Percentiles rank a stretch among this genome's conserved stretches.
Conservation (phyloP, 2,329 filamentous ascomycete species). For the Xylariaceae sp. region DNA sequence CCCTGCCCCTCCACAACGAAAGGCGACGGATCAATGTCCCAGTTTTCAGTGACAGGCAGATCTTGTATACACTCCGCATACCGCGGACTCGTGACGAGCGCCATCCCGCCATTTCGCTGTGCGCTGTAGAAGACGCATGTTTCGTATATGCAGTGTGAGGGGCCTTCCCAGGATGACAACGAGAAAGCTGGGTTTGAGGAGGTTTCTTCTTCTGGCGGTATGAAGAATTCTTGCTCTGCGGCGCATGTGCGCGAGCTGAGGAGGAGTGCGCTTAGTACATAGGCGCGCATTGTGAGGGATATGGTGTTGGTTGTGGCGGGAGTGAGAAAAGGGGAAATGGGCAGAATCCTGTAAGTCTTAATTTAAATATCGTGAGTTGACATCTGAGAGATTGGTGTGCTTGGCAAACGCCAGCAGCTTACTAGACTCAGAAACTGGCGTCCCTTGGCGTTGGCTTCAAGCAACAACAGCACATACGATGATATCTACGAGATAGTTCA, state of each 20-base stretch:
- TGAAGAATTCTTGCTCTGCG: background rate
- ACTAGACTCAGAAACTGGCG: too few relatives aligned
- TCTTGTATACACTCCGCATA: conserved; percentile 21
- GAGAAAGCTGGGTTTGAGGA: conserved; percentile 6
- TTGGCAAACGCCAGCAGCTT: too few relatives aligned
- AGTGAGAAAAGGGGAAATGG: too few relatives aligned
- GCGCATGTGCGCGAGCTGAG: conserved; percentile 1
- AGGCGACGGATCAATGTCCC: conserved; percentile 19
- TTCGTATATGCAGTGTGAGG: conserved; percentile 24
- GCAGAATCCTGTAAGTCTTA: too few relatives aligned
- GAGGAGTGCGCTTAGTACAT: background rate
- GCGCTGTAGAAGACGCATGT: conserved; percentile 27
- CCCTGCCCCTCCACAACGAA: conserved; percentile 31
- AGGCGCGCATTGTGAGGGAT: background rate
- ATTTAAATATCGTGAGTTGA: too few relatives aligned
- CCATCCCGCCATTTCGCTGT: conserved; percentile 22
- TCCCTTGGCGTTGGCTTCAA: too few relatives aligned
- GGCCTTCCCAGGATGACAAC: conserved; percentile 21
- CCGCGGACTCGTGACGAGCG: conserved; percentile 24
- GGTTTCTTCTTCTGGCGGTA: background rate
- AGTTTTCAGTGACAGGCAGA: conserved; percentile 9
- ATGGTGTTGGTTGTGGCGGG: too few relatives aligned
- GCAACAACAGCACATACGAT: too few relatives aligned
- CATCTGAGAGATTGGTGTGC: too few relatives aligned
- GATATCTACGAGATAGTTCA: too few relatives aligned